Base-by-base conservation (phyloP, 2,329 filamentous ascomycete genomes). In the Fusarium setosum region DNA sequence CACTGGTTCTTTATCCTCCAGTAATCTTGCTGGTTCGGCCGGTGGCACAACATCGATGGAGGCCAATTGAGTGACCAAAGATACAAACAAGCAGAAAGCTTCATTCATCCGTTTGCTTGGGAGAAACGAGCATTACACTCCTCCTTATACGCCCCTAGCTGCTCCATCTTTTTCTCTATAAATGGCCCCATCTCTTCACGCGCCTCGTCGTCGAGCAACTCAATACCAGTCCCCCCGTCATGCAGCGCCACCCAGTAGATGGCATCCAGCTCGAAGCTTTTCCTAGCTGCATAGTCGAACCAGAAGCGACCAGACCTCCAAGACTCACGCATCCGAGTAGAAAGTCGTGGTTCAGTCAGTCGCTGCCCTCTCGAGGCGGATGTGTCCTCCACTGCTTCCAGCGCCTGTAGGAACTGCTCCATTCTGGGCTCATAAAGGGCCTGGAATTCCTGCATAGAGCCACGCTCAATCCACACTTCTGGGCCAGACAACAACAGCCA, bases 241-340 rank as follows among this genome's bases (percentile, higher is more conserved):
- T 75, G 66, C 45, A 77, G 55, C 13, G 56, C 60, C 20, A 60
- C 59, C 74, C 73, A 79, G 56, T 76, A 80, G 17, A 77, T 67
- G 2, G 52, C 65, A 60, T 80, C 77, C 2, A 79, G 31, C 37
- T 79, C 74, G n/a, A 77, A 76, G 55, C 74, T 73, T 49, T 73
- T 78, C 54, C 77, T 71, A 13, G 72, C 71, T n/a, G 72, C 75
- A 63, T 73, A 77, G 41, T 80, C 63, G 49, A 80, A 78, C 77
- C 75, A 80, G 64, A 80, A 80, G 20, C 69, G 68, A 7, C 72
- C 70, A 13, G 60, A 72, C 17, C 24, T 62, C 78, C 76, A 79
- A 6, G 76, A 77, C 5, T 78, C 72, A 31, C 74, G 73, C 74
- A 81, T 79, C 23, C 65, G 61, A 26, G 58, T 23, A 44, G 66